Base-by-base conservation (phyloP, 164 flowering plant genomes). In the Macadamia integrifolia region DNA sequence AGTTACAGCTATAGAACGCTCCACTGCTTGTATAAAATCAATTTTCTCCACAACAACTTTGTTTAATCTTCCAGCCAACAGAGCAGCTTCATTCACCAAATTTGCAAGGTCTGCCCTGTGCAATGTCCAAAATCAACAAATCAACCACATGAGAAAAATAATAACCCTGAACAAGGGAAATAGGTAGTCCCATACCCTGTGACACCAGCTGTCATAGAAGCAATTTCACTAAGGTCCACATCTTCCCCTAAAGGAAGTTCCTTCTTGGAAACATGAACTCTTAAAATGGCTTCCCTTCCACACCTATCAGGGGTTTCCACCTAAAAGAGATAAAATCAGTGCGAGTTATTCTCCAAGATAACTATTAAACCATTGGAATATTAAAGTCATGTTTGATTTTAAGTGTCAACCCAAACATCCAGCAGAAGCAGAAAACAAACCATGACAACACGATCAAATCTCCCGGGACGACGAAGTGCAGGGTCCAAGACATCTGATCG, bases 91-190 rank as follows among this genome's bases (percentile, higher is more conserved):
- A 79, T 94, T 94, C 28, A 92, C 99, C 80, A 94, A 80, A 76
- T 94, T 94, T 73, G 93, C 97, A 73, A 94, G 97, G 78, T 94
- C 99, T 74, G 99, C 99, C 90, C 99, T 94, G 93, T 71, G 77
- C 60, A 63, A 65, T 30, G 58, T 65, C 64, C 66, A 77, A 79
- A 72, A 66, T 43, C 57, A 61, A 59, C 61, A 69, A 43, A 71
- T 80, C 67, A 75, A 60, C 18, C 62, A 18, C 75, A 60, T 43
- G 23, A 52, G 15, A 10, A 32, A 40, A 40, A 46, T 40, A 6
- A 66, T 63, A 62, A 31, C 29, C 50, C 60, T 48, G 9, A 74
- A 10, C 23, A 9, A 58, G 28, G 17, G 35, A 9, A 31, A 18
- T 66, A 6, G 15, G 23, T 17, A 14, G 56, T 59, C 30, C 43